phyloP scores from a whole-genome alignment of 2,329 filamentous ascomycete genomes.

The Penicillium hordei region DNA sequence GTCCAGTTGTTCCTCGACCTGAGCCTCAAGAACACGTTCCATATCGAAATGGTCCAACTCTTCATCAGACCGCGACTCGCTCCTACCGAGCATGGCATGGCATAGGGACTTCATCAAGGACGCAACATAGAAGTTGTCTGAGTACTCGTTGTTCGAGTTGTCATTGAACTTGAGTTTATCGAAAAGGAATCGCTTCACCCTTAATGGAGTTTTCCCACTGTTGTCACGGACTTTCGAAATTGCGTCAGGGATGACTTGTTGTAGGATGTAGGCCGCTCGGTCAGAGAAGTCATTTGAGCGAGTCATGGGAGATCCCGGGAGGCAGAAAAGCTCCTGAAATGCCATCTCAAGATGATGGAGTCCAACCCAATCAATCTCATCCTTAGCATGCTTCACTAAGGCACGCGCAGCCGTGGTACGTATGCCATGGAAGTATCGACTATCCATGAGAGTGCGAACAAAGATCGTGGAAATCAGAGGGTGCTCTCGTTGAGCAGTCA shows the following conservation, averaged over 20 bases:
- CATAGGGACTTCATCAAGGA: constrained; percentile 68
- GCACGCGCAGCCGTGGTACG: constrained; percentile 79
- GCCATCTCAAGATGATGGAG: constrained; percentile 79
- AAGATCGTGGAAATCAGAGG: constrained; percentile 86
- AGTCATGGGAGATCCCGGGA: constrained; percentile 73
- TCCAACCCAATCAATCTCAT: constrained; percentile 72
- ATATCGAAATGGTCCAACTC: constrained; percentile 48
- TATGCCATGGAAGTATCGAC: constrained; percentile 90
- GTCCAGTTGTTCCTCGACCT: constrained; percentile 56
- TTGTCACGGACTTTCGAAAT: constrained; percentile 75
- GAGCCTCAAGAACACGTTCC: constrained; percentile 49
- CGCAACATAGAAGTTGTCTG: constrained; percentile 86
- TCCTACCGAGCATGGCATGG: constrained; percentile 52
- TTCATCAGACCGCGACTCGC: constrained; percentile 38
- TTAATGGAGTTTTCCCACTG: constrained; percentile 72
- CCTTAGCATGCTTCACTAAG: constrained; percentile 72
- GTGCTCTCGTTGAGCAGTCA: constrained; percentile 67
- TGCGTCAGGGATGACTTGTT: constrained; percentile 77
- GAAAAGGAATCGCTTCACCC: constrained; percentile 79
- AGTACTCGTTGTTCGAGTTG: constrained; percentile 83
- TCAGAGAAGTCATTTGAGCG: constrained; percentile 89
- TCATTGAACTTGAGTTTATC: constrained; percentile 93
- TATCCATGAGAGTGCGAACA: constrained; percentile 84
- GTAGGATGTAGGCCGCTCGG: constrained; percentile 78
- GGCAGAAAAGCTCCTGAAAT: constrained; percentile 86